A percentile compares a stretch with the other conserved stretches of the same genome.
Evolutionary conservation across 176 grass and related monocot species (phyloP).

Genomic region (Rhipidocladum racemiflorum): DNA sequence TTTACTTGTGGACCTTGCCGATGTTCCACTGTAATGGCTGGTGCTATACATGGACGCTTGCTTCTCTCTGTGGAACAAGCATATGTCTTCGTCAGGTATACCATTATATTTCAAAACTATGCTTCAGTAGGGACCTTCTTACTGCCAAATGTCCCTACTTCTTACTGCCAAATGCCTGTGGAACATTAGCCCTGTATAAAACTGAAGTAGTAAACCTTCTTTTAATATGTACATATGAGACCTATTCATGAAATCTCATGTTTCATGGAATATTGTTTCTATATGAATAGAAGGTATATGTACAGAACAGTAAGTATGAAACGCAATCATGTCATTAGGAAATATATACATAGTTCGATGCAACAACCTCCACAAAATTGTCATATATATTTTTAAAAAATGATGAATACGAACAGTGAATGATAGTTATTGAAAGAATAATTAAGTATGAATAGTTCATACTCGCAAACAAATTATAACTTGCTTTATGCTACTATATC

Average conservation of each 20-base stretch:
- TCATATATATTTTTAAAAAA: not conserved
- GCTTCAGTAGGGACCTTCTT: not conserved
- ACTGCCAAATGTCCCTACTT: constrained; percentile 19
- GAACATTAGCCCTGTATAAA: not conserved
- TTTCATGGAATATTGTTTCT: not conserved
- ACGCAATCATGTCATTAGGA: not conserved
- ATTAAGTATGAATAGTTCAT: not conserved
- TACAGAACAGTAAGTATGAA: not conserved
- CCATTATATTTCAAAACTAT: not conserved
- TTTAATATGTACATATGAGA: not conserved
- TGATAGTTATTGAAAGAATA: not conserved
- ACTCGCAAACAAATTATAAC: not conserved
- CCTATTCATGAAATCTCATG: not conserved
- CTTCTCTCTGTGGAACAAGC: constrained; percentile 75
- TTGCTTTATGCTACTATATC: not conserved
- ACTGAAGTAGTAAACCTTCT: not conserved
- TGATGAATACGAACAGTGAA: not conserved
- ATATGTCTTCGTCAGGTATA: constrained; percentile 97
- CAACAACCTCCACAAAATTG: not conserved
- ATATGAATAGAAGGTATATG: not conserved
- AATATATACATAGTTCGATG: constrained; percentile 20
- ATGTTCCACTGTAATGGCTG: constrained; percentile 98
- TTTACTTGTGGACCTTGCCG: constrained; percentile 91
- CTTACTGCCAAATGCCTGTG: not conserved
- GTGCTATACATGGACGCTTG: constrained; percentile 84